A percentile compares a stretch with the other conserved stretches of the same genome.
These are phyloP conservation scores for Nannochloropsis limnetica DNA, from an alignment of 352 stramenopile species.

Conservation along the genomic window DNA sequence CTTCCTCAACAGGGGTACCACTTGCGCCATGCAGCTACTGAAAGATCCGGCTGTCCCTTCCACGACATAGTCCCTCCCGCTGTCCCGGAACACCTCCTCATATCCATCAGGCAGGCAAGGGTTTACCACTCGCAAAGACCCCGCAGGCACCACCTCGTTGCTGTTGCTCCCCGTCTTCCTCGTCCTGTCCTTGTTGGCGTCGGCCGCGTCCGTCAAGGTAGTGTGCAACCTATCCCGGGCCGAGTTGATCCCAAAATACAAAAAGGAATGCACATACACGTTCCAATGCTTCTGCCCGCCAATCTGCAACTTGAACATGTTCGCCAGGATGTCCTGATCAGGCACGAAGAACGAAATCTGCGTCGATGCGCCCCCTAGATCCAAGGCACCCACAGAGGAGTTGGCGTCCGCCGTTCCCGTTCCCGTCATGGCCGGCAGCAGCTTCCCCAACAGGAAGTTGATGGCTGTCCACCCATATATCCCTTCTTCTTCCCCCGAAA, in stretches of 20 bases:
- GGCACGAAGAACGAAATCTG: constrained; percentile 66
- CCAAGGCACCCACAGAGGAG: constrained; percentile 62
- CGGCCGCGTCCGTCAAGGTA: constrained; percentile 17
- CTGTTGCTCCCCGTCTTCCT: constrained; percentile 33
- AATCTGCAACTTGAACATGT: constrained; percentile 69
- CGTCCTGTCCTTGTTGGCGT: constrained; percentile 34
- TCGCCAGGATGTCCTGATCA: constrained; percentile 57
- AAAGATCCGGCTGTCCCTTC: constrained; percentile 35
- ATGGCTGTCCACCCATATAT: constrained; percentile 66
- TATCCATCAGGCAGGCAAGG: constrained; percentile 60
- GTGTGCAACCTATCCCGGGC: constrained; percentile 53
- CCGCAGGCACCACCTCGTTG: background rate
- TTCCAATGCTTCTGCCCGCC: constrained; percentile 59
- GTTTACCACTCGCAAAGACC: constrained; percentile 52
- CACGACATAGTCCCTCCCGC: constrained; percentile 49
- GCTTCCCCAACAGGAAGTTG: constrained; percentile 62
- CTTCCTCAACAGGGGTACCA: constrained; percentile 56
- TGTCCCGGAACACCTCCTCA: constrained; percentile 43
- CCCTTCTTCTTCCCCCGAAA: constrained; percentile 63
- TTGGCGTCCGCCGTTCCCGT: constrained; percentile 55
- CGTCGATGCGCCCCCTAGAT: constrained; percentile 65
- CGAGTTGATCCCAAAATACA: constrained; percentile 66
- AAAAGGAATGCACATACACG: constrained; percentile 66
- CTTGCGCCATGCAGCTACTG: constrained; percentile 50
- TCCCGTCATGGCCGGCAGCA: constrained; percentile 59